A percentile compares a stretch with the other conserved stretches of the same genome.
Evolutionary conservation across 495 filamentous ascomycete species (phyloP).

Genomic region (Thozetella sp.): DNA sequence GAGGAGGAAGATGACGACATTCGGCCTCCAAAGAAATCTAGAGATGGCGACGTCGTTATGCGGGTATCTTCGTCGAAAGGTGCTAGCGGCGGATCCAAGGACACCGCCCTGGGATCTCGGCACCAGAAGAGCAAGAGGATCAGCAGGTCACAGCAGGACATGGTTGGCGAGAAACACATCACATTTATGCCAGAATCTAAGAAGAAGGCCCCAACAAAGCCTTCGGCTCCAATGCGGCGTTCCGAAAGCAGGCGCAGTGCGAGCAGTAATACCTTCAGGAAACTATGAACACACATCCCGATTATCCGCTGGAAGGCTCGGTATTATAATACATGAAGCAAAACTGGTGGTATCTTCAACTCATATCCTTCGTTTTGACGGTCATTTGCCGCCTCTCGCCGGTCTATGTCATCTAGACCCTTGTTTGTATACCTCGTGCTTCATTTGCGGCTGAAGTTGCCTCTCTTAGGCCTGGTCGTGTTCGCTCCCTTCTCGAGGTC

Average conservation of each 20-base stretch:
- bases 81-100: slow-evolving; percentile 54
- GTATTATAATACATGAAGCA: slow-evolving; percentile 22
- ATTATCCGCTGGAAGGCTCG: slow-evolving; percentile 13
- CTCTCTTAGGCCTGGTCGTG: slow-evolving; percentile 34
- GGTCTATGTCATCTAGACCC: not conserved
- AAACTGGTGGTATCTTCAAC: slow-evolving; percentile 15
- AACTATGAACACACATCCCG: slow-evolving; percentile 44
- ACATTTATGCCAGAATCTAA: slow-evolving; percentile 76
- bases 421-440: not conserved
- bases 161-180: slow-evolving; percentile 82
- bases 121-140: slow-evolving; percentile 47
- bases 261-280: slow-evolving; percentile 71
- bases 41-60: slow-evolving; percentile 51
- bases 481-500: slow-evolving; percentile 53
- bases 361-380: slow-evolving; percentile 6
- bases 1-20: slow-evolving; percentile 38
- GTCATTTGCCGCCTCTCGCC: not conserved
- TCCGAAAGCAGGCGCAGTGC: slow-evolving; percentile 65
- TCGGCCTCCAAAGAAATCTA: slow-evolving; percentile 25
- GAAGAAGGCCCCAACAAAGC: slow-evolving; percentile 42
- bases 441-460: slow-evolving; percentile 33
- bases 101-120: slow-evolving; percentile 73
- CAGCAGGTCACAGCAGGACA: slow-evolving; percentile 48
- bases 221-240: slow-evolving; percentile 33
- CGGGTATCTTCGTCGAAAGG: slow-evolving; percentile 71